Evolutionary conservation across 345 rosid genomes (phyloP), one percentile per base, ranked within the genome.

Genomic region (Brassica nigra): DNA sequence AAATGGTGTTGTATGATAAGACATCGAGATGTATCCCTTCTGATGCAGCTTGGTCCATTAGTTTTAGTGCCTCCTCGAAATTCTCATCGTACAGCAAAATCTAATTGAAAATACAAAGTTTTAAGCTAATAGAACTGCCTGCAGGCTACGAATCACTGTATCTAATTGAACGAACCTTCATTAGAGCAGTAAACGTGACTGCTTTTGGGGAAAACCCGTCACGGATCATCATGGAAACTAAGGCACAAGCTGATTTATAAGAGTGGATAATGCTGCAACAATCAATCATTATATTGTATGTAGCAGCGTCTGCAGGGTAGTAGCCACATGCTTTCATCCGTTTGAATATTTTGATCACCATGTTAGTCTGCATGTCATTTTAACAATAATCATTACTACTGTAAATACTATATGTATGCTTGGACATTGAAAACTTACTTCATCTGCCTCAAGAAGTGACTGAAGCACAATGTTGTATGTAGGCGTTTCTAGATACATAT

Each of bases 161-260:
- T 64, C 28, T 52, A 55, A 67, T 15, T 42, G 49, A 42, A 42
- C 49, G 11, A 42, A 42, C 95, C 97, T 92, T 95, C 74, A 84
- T 76, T 67, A 92, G 85, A 74, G 83, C 66, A 52, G 92, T 88
- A 70, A 85, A 91, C 52, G 88, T 84, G 34, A 69, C 28, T n/a
- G 66, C 73, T 20, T 63, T 31, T 28, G 90, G 97, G 42, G 63
- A 39, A 84, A 75, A 91, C 42, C 99, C 97, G 52, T 84, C 87
- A 15, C 97, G 97, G 76, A 90, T 28, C 97, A 91, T 92, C 92
- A 89, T 33, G 75, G 94, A 91, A 83, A 92, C 76, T 15, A 95
- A 23, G 8, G 91, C 88, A 79, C 70, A 66, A 57, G 97, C 95
- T 79, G 89, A 80, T 84, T 76, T 69, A 85, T 81, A 83, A 86